phyloP scores from a whole-genome alignment of 768 basidiomycete genomes.

The Crepidotus variabilis region DNA sequence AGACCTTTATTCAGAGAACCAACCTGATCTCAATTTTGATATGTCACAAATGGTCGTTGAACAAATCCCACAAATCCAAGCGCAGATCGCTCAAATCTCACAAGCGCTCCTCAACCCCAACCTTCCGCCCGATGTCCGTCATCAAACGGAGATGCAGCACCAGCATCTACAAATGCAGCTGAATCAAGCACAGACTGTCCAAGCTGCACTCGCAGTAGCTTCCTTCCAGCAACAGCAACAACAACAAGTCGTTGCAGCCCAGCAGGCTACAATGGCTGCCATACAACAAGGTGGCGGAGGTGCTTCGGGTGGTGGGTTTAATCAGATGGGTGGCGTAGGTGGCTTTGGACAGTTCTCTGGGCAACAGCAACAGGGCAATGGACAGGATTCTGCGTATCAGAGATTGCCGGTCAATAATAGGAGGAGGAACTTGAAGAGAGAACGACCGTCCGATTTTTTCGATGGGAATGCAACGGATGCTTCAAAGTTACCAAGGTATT shows the following conservation, averaged over 20 bases:
- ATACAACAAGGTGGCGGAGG: slow-evolving; percentile 35
- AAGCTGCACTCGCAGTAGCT: slow-evolving; percentile 59
- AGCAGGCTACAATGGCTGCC: slow-evolving; percentile 29
- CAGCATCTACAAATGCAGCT: slow-evolving; percentile 78
- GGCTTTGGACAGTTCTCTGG: slow-evolving; percentile 39
- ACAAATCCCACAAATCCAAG: slow-evolving; percentile 79
- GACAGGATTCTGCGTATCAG: slow-evolving; percentile 85
- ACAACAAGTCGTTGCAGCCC: slow-evolving; percentile 27
- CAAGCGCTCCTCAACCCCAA: slow-evolving; percentile 77
- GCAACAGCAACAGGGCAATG: slow-evolving; percentile 62
- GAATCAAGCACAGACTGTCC: slow-evolving; percentile 73
- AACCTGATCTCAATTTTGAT: slow-evolving; percentile 61
- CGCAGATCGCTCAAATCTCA: slow-evolving; percentile 77
- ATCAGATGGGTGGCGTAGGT: slow-evolving; percentile 26
- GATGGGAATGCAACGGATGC: slow-evolving; percentile 67
- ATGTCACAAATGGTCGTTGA: slow-evolving; percentile 70
- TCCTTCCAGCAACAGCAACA: slow-evolving; percentile 55
- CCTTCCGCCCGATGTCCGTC: slow-evolving; percentile 67
- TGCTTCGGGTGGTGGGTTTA: slow-evolving; percentile 28
- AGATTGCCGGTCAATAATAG: slow-evolving; percentile 79
- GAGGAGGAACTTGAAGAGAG: slow-evolving; percentile 72
- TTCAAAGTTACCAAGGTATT: slow-evolving; percentile 66
- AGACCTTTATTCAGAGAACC: slow-evolving; percentile 72
- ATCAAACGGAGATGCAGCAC: slow-evolving; percentile 80
- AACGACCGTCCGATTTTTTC: slow-evolving; percentile 80